Evolutionary conservation across 345 rosid species (phyloP).

Genomic region (Conringia planisiliqua): DNA sequence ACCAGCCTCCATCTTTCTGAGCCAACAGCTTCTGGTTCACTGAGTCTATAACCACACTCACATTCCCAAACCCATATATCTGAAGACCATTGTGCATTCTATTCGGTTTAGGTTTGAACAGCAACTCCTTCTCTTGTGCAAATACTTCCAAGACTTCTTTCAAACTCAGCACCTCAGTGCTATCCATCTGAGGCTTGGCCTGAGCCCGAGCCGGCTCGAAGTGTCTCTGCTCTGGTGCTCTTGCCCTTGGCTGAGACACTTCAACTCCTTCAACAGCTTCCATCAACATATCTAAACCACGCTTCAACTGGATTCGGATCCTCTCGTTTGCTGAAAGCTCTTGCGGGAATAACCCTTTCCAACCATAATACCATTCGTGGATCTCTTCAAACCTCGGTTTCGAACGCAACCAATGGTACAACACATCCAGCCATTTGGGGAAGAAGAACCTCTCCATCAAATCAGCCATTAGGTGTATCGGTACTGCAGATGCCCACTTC

Average conservation of each 20-base stretch:
- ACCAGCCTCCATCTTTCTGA: constrained; percentile 70
- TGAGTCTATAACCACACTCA: constrained; percentile 66
- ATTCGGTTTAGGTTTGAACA: constrained; percentile 73
- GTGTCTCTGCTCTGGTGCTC: constrained; percentile 55
- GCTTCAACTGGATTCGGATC: constrained; percentile 62
- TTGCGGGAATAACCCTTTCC: constrained; percentile 78
- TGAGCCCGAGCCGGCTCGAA: constrained; percentile 54
- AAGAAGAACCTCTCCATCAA: constrained; percentile 87
- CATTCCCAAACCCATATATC: constrained; percentile 83
- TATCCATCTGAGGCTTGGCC: constrained; percentile 38
- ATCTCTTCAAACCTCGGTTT: constrained; percentile 76
- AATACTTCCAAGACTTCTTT: constrained; percentile 80
- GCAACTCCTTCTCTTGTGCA: constrained; percentile 79
- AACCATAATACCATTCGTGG: constrained; percentile 67
- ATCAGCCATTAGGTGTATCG: constrained; percentile 86
- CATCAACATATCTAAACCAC: constrained; percentile 79
- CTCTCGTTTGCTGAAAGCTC: constrained; percentile 80
- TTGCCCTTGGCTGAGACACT: constrained; percentile 69
- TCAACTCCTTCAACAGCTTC: constrained; percentile 69
- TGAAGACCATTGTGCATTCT: constrained; percentile 79
- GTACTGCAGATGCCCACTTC: constrained; percentile 82
- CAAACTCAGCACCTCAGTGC: constrained; percentile 53
- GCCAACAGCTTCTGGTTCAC: constrained; percentile 68
- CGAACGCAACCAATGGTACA: constrained; percentile 76
- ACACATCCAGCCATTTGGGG: constrained; percentile 78